These are phyloP conservation scores for Boletus subcaerulescens DNA, from an alignment of 768 basidiomycete genomes.

Conservation along the genomic window DNA sequence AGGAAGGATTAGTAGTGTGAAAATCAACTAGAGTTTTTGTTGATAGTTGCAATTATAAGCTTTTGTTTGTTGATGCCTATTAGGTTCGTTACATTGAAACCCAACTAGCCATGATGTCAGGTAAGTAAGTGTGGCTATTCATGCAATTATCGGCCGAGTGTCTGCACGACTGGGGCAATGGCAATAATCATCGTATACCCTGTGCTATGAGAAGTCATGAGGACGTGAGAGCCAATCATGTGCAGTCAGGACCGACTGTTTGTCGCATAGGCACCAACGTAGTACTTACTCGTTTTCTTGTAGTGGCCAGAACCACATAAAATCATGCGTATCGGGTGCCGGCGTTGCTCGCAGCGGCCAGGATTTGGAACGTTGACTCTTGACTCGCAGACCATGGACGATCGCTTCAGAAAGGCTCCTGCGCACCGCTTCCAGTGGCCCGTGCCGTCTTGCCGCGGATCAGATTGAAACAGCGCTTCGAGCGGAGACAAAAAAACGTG, in stretches of 20 bases:
- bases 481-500: conserved; percentile 27
- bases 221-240: background rate
- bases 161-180: conserved; percentile 9
- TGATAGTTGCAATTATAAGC: conserved; percentile 39
- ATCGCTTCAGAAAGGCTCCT: conserved; percentile 18
- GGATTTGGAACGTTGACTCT: background rate
- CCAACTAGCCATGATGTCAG: conserved; percentile 31
- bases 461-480: conserved; percentile 19
- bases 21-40: conserved; percentile 36
- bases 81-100: conserved; percentile 37
- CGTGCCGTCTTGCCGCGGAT: conserved; percentile 28
- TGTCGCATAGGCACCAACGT: background rate
- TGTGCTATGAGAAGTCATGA: conserved; percentile 4
- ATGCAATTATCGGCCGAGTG: conserved; percentile 13
- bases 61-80: conserved; percentile 39
- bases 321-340: background rate
- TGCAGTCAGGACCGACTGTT: conserved; percentile 2
- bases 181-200: conserved; percentile 1
- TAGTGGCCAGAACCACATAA: background rate
- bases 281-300: background rate
- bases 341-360: background rate
- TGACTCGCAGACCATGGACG: conserved; percentile 19
- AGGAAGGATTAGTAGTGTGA: conserved; percentile 39
- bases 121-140: conserved; percentile 33
- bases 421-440: conserved; percentile 21